Conservation (phyloP, 148 eudicot genomes). For the Nyssa sinensis region DNA sequence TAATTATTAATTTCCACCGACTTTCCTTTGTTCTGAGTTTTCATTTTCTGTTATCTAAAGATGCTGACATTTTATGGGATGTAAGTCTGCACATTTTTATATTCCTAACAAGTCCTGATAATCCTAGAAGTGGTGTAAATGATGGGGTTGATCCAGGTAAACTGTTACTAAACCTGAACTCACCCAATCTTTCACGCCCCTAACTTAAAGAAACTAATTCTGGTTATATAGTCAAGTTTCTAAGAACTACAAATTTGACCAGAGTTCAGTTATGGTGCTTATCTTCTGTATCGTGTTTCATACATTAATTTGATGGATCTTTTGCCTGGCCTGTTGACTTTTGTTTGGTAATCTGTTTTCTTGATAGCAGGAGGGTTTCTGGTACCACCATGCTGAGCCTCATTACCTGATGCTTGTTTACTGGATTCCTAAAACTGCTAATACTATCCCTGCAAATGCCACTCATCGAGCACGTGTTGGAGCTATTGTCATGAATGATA, state of each 20-base stretch:
- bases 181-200: not conserved
- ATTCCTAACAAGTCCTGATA: too few species aligned
- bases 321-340: constrained; percentile 3
- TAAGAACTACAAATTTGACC: not conserved
- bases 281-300: not conserved
- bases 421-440: constrained; percentile 66
- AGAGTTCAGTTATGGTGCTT: not conserved
- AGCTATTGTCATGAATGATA: constrained; percentile 68
- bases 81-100: not conserved
- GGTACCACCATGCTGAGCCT: constrained; percentile 88
- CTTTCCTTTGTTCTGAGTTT: not conserved
- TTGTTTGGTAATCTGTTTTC: constrained; percentile 7
- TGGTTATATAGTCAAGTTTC: not conserved
- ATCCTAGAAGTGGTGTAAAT: not conserved
- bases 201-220: not conserved
- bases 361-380: constrained; percentile 65
- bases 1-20: too few species aligned
- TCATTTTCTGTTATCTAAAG: not conserved
- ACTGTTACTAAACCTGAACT: not conserved
- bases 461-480: constrained; percentile 69
- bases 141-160: not conserved
- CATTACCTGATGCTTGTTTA: constrained; percentile 74
- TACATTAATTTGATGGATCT: not conserved
- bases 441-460: constrained; percentile 80
- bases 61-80: not conserved